Evolutionary conservation across 305 asterid species (phyloP).

Genomic region (Solanum aculeatissimum): DNA sequence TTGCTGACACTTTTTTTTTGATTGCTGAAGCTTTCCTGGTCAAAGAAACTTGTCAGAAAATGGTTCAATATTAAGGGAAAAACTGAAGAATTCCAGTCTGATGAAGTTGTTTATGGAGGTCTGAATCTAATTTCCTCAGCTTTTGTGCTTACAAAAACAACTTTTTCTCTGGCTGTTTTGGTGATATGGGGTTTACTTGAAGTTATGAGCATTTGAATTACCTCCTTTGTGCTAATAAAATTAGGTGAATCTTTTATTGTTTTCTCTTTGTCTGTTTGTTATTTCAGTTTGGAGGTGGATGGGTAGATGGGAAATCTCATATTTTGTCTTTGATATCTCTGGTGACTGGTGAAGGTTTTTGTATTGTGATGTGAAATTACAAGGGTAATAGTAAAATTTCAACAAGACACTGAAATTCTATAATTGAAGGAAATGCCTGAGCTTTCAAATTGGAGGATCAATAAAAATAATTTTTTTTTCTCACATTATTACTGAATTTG

Average conservation of each 20-base stretch:
- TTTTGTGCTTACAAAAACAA: neutral
- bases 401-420: neutral
- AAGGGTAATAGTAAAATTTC: neutral
- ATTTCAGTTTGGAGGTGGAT: neutral
- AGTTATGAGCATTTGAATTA: neutral
- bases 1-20: conserved; percentile 28
- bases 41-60: conserved; percentile 71
- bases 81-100: conserved; percentile 51
- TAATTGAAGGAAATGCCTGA: neutral
- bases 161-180: neutral
- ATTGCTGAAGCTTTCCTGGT: conserved; percentile 82
- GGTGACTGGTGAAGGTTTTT: neutral
- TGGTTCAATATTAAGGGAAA: conserved; percentile 87
- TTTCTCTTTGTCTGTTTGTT: neutral
- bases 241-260: neutral
- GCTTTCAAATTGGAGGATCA: neutral
- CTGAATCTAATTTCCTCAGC: conserved; percentile 6
- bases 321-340: conserved; percentile 20
- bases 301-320: conserved; percentile 13
- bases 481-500: neutral
- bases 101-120: conserved; percentile 71
- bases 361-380: neutral
- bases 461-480: neutral
- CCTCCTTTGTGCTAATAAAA: neutral
- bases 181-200: neutral